A percentile compares a stretch with the other conserved stretches of the same genome.
Conservation (phyloP, 2,329 filamentous ascomycete genomes). For the Bipolaris oryzae region DNA sequence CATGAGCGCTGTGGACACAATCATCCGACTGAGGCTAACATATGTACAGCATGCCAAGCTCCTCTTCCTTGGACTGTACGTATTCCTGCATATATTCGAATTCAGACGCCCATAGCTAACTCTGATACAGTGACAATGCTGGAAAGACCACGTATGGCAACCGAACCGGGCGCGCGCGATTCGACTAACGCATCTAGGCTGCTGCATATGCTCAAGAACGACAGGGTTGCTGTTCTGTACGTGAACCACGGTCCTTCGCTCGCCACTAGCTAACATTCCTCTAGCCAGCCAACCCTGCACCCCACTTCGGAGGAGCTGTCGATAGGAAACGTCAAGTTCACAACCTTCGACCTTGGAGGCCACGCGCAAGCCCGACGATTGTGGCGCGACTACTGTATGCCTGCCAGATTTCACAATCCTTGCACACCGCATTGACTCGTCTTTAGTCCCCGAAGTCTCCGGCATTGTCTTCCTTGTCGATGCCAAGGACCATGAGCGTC, state of each 20-base stretch:
- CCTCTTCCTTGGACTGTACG: slow-evolving; percentile 74
- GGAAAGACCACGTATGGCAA: slow-evolving; percentile 80
- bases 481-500: slow-evolving; percentile 94
- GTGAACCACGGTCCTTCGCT: slow-evolving; percentile 39
- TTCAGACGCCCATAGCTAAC: slow-evolving; percentile 20
- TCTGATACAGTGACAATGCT: slow-evolving; percentile 90
- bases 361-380: slow-evolving; percentile 50
- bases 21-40: slow-evolving; percentile 12
- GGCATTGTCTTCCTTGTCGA: slow-evolving; percentile 98
- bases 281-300: slow-evolving; percentile 40
- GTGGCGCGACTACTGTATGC: slow-evolving; percentile 49
- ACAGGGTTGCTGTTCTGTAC: slow-evolving; percentile 87
- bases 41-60: slow-evolving; percentile 64
- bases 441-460: slow-evolving; percentile 47
- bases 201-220: slow-evolving; percentile 89
- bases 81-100: not conserved
- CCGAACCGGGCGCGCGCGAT: not conserved
- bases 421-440: slow-evolving; percentile 9
- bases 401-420: not conserved
- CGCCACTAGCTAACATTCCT: slow-evolving; percentile 9
- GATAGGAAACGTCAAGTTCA: slow-evolving; percentile 73
- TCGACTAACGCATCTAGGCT: slow-evolving; percentile 51
- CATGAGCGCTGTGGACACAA: not conserved
- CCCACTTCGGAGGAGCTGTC: slow-evolving; percentile 69
- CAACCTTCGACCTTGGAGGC: slow-evolving; percentile 75